Conservation (phyloP, 2,329 filamentous ascomycete genomes). For the Botryotinia convoluta region DNA sequence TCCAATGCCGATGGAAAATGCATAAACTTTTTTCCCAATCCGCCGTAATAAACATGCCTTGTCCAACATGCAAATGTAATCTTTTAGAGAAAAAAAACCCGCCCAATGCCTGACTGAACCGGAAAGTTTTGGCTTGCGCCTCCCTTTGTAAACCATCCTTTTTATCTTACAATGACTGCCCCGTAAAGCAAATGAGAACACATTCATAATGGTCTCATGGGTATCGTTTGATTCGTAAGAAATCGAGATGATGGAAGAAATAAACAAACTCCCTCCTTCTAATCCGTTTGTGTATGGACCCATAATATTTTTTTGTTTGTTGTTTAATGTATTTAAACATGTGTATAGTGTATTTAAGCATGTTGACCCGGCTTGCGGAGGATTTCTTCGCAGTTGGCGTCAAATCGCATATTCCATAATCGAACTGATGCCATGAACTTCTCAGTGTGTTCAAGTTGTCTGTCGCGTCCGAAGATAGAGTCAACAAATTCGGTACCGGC, state of each 20-base stretch:
- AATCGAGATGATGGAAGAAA: slow-evolving; percentile 22
- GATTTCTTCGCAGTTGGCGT: slow-evolving; percentile 93
- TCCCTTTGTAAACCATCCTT: slow-evolving; percentile 20
- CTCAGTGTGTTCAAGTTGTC: slow-evolving; percentile 86
- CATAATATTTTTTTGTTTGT: slow-evolving; percentile 11
- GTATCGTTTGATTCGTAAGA: slow-evolving; percentile 22
- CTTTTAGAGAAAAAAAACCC: slow-evolving; percentile 8
- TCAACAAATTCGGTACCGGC: slow-evolving; percentile 94
- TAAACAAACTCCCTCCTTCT: slow-evolving; percentile 22
- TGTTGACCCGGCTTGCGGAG: slow-evolving; percentile 54
- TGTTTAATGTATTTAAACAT: slow-evolving; percentile 21
- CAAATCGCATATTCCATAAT: slow-evolving; percentile 84
- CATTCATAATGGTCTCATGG: slow-evolving; percentile 19
- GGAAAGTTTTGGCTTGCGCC: slow-evolving; percentile 21
- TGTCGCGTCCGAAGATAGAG: slow-evolving; percentile 88
- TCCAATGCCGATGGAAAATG: slow-evolving; percentile 15
- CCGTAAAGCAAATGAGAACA: slow-evolving; percentile 19
- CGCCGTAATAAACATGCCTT: slow-evolving; percentile 2
- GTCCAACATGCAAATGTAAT: slow-evolving; percentile 19
- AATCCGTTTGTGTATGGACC: slow-evolving; percentile 17
- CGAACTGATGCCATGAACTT: slow-evolving; percentile 73
- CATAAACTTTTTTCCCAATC: slow-evolving; percentile 20
- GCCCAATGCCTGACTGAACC: slow-evolving; percentile 22
- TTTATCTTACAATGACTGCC: slow-evolving; percentile 22
- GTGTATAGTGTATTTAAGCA: slow-evolving; percentile 21